Percentiles rank a stretch among this genome's conserved stretches.
Evolutionary conservation across 2,329 filamentous ascomycete species (phyloP).

Genomic region (Cercospora sp.): DNA sequence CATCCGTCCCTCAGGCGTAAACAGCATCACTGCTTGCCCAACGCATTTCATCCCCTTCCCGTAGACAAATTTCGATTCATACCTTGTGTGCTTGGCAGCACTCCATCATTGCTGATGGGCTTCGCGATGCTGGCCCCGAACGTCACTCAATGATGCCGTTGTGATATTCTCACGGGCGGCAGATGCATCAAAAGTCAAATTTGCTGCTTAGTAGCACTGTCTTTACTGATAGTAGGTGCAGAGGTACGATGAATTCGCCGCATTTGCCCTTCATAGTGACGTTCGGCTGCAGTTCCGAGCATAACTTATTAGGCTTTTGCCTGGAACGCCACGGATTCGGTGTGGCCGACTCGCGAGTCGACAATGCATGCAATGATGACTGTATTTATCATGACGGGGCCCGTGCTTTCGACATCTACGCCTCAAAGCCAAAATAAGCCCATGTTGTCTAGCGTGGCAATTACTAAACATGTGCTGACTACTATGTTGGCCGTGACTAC

Average conservation of each 20-base stretch:
- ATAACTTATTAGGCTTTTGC: background rate
- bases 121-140: background rate
- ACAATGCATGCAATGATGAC: background rate
- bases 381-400: background rate
- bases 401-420: background rate
- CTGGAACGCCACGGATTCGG: background rate
- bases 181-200: background rate
- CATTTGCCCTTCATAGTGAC: background rate
- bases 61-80: background rate
- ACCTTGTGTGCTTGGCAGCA: background rate
- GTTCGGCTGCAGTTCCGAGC: background rate
- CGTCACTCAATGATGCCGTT: background rate
- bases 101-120: no score
- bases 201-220: background rate
- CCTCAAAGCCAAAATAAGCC: background rate
- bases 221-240: background rate
- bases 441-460: background rate
- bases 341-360: background rate
- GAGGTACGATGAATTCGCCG: background rate
- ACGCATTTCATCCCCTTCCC: background rate
- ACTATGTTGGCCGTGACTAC: background rate
- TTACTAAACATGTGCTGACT: background rate
- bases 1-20: background rate
- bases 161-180: background rate
- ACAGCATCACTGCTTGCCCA: no score